A percentile compares a stretch with the other conserved stretches of the same genome.
phyloP scores from a whole-genome alignment of 257 asterid species.

The Fraxinus americana region DNA sequence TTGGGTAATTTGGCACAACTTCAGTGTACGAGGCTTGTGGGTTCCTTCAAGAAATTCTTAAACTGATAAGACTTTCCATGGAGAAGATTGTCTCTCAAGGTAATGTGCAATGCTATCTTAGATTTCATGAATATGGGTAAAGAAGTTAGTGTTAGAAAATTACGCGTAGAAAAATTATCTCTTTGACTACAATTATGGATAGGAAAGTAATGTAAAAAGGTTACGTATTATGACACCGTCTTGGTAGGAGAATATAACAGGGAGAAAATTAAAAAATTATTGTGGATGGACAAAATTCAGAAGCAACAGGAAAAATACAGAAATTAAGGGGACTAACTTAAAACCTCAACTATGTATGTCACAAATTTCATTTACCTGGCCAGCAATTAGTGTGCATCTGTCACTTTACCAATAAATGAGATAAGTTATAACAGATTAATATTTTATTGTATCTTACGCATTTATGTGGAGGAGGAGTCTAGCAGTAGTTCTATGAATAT shows the following conservation, averaged over 20 bases:
- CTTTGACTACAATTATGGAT: neutral
- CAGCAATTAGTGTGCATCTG: constrained; percentile 9
- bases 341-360: neutral
- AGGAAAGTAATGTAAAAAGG: neutral
- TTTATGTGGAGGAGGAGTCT: constrained; percentile 81
- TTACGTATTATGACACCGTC: neutral
- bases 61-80: neutral
- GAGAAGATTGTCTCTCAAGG: neutral
- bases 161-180: neutral
- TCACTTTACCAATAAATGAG: constrained; percentile 2
- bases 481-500: constrained; percentile 86
- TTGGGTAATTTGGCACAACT: neutral
- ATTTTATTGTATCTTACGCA: constrained; percentile 63
- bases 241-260: neutral
- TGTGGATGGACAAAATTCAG: neutral
- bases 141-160: neutral
- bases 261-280: neutral
- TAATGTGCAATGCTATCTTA: neutral
- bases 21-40: neutral
- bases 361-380: neutral
- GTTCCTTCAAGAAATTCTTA: neutral
- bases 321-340: constrained; percentile 2
- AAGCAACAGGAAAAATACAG: neutral
- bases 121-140: neutral
- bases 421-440: constrained; percentile 11